A percentile compares a stretch with the other conserved stretches of the same genome.
These are phyloP conservation scores for Escovopsis sp. DNA, from an alignment of 2,329 filamentous ascomycete genomes.

Conservation along the genomic window DNA sequence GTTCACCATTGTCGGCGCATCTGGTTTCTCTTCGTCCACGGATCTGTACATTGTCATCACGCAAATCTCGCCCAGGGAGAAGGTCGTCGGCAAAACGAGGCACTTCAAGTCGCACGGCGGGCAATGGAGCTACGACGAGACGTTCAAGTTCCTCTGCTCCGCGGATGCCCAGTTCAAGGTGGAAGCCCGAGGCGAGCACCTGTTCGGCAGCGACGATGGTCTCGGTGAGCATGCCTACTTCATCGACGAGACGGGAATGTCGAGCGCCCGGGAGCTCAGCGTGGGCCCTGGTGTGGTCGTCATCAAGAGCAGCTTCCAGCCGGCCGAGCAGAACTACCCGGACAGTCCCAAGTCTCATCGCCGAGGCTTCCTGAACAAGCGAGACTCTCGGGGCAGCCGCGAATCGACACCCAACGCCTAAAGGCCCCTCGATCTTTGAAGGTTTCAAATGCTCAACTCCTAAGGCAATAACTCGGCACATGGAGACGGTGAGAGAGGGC, in stretches of 20 bases:
- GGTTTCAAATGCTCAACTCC: too few relatives aligned
- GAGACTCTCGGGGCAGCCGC: slow-evolving; percentile 28
- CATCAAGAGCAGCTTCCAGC: slow-evolving; percentile 58
- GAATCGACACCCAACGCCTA: slow-evolving; percentile 27
- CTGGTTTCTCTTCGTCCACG: slow-evolving; percentile 59
- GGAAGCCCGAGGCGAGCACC: slow-evolving; percentile 70
- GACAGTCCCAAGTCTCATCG: slow-evolving; percentile 34
- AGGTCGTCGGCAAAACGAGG: slow-evolving; percentile 84
- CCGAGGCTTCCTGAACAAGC: slow-evolving; percentile 41
- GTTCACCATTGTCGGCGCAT: slow-evolving; percentile 66
- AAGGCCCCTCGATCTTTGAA: neutral
- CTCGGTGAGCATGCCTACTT: slow-evolving; percentile 83
- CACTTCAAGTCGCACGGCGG: slow-evolving; percentile 62
- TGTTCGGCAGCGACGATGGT: slow-evolving; percentile 68
- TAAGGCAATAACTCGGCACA: too few relatives aligned
- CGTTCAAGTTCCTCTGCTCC: slow-evolving; percentile 62
- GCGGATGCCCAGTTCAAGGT: slow-evolving; percentile 80
- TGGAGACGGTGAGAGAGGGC: too few relatives aligned
- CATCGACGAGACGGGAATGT: slow-evolving; percentile 62
- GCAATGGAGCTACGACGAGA: slow-evolving; percentile 57
- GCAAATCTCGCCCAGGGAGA: slow-evolving; percentile 52
- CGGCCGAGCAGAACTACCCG: slow-evolving; percentile 29
- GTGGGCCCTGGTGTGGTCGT: slow-evolving; percentile 60
- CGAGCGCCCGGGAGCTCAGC: slow-evolving; percentile 56
- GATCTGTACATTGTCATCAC: slow-evolving; percentile 68